Base-by-base conservation (phyloP, 345 rosid genomes). In the Hevea brasiliensis region DNA sequence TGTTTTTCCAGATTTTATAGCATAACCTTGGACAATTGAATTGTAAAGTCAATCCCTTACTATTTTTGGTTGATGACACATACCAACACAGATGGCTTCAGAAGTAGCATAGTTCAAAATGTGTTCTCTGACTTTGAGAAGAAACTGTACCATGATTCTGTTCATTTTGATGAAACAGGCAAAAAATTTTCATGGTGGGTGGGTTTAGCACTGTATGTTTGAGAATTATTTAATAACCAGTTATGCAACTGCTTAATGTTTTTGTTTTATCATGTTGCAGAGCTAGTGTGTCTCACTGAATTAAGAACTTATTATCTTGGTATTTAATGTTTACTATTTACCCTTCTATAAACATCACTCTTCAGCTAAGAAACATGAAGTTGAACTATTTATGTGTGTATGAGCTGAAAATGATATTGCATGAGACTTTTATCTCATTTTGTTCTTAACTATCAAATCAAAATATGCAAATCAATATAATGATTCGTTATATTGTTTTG, bases 81-180 rank as follows among this genome's bases (percentile, higher is more conserved):
- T 37, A 7, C 45, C 7, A 21, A 0, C 24, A 13, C 17, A 12
- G 59, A 32, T 41, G 65, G 66, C 59, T 48, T 7, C 47, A 37
- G 67, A 55, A 41, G 58, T 13, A 55, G 5, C 50, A 23, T 56
- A 2, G 14, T 37, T 40, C 24, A 15, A 54, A 53, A 68, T 68
- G 71, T 67, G 3, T 70, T 24, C 14, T 56, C 71, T 29, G 1
- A 50, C 59, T 51, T 67, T 29, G 42, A 42, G 54, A 37, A 12
- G 41, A 51, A 67, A 56, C 14, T 24, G 24, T 45, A 58, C 55
- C 42, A 12, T 20, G 64, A 42, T 44, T 62, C 41, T 62, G 63
- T 40, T 51, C 10, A 61, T 50, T 72, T 65, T 61, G 26, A 50
- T 72, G 27, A 48, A 48, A 72, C 37, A 50, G 61, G 8, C 1